Base-by-base conservation (phyloP, 345 rosid genomes). In the Brassica cretica region DNA sequence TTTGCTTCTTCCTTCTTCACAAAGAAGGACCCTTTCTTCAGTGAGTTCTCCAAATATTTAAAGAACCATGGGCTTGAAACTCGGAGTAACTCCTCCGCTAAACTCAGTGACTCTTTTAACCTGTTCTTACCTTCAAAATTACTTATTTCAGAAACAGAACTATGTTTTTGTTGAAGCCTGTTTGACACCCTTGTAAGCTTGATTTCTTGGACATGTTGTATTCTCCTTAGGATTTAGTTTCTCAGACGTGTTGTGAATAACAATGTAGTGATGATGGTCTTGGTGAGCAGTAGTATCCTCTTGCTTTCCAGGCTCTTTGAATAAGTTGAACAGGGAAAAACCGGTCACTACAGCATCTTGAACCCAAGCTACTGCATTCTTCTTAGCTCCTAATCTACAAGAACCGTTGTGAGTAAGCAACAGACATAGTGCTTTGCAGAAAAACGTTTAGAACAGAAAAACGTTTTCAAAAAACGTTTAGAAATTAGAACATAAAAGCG, bases 51-150 rank as follows among this genome's bases (percentile, higher is more conserved):
- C 71, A 85, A 78, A 73, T 84, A 84, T 68, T 81, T 79, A 74
- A 85, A 73, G 81, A 87, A 85, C 88, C 90, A 87, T 33, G 82
- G 74, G 51, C 78, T 75, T 5, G 84, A 84, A 82, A 78, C 83
- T 69, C 65, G 19, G 10, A 84, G 67, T 58, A 87, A 76, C 78
- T 84, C 83, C 14, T 85, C 84, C 1, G 75, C 86, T 77, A 87
- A 49, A 79, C 56, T 65, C 62, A 74, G 80, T 1, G 85, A 70
- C 77, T 82, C 55, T 49, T 49, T 49, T 49, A 49, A 49, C 55
- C 55, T 14, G 16, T 14, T 49, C n/a, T 49, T 49, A 49, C 55
- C 55, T 49, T 49, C 55, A 14, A 49, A 14, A 6, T n/a, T 49
- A 49, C 55, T 49, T 49, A 3, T 73, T 41, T 75, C 79, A 51